A percentile compares a stretch with the other conserved stretches of the same genome.
These are phyloP conservation scores for Carex sylvatica DNA, from an alignment of 202 grass and related monocot species.

Conservation along the genomic window DNA sequence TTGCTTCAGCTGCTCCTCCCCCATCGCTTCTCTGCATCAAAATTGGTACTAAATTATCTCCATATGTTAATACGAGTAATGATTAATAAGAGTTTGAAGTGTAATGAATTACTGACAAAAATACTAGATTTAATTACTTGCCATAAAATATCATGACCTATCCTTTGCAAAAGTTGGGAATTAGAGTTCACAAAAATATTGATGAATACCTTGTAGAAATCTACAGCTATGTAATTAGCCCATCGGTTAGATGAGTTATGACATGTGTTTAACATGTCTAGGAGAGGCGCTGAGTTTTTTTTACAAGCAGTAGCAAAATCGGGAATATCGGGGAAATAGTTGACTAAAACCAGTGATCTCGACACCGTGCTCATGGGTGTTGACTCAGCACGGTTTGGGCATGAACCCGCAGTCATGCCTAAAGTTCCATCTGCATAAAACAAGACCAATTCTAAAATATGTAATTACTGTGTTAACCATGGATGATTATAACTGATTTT, in stretches of 20 bases:
- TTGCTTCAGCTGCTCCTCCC: slow-evolving; percentile 58
- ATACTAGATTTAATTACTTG: background rate
- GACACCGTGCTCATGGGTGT: slow-evolving; percentile 65
- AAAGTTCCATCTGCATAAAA: slow-evolving; percentile 55
- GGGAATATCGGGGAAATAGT: slow-evolving; percentile 67
- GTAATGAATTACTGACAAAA: background rate
- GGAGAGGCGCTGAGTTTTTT: slow-evolving; percentile 57
- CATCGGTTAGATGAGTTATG: slow-evolving; percentile 47
- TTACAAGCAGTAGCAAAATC: slow-evolving; percentile 58
- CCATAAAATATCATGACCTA: background rate
- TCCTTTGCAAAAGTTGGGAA: background rate
- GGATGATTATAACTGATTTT: background rate
- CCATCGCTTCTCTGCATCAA: slow-evolving; percentile 62
- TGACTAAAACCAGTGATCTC: slow-evolving; percentile 83
- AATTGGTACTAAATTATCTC: background rate
- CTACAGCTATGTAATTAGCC: slow-evolving; percentile 87
- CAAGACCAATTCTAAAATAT: background rate
- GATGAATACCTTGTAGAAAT: slow-evolving; percentile 65
- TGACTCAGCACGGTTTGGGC: slow-evolving; percentile 65
- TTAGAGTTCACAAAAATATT: background rate
- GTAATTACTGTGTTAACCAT: background rate
- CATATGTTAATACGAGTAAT: background rate
- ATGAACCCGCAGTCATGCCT: slow-evolving; percentile 66
- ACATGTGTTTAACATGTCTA: slow-evolving; percentile 53
- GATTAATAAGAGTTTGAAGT: background rate